Percentiles rank a stretch among this genome's conserved stretches.
phyloP scores from a whole-genome alignment of 2,329 filamentous ascomycete genomes.

The Cladosporium halotolerans region DNA sequence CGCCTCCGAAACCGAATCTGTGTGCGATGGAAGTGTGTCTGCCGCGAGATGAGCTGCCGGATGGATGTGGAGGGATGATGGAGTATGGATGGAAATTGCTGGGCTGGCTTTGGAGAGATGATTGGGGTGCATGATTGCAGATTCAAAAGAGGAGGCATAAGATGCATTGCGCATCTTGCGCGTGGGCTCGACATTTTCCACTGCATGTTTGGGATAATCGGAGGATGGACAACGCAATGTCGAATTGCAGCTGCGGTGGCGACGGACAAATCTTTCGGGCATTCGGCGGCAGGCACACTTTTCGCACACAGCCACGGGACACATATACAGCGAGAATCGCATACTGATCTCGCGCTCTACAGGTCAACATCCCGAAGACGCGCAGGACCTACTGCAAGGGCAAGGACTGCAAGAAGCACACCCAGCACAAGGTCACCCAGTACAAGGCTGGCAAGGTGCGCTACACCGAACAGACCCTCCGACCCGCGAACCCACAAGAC shows the following conservation, averaged over 20 bases:
- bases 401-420: constrained; percentile 73
- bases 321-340: not conserved
- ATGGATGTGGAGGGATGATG: not conserved
- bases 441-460: constrained; percentile 92
- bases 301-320: constrained; percentile 10
- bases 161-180: too few relatives aligned
- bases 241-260: constrained; percentile 5
- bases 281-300: not conserved
- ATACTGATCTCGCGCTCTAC: constrained; percentile 15
- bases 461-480: not conserved
- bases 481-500: not conserved
- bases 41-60: constrained; percentile 1
- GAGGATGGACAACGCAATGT: constrained; percentile 12
- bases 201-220: not conserved
- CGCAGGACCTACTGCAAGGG: constrained; percentile 97
- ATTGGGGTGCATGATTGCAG: not conserved
- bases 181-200: too few relatives aligned
- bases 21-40: not conserved
- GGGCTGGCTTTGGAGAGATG: not conserved
- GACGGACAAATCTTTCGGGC: constrained; percentile 4
- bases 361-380: constrained; percentile 99
- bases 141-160: not conserved
- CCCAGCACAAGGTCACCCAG: constrained; percentile 88
- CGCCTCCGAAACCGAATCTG: not conserved
- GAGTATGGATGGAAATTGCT: not conserved